phyloP scores from a whole-genome alignment of 2,329 filamentous ascomycete species.

The Myrmaecium sp. region DNA sequence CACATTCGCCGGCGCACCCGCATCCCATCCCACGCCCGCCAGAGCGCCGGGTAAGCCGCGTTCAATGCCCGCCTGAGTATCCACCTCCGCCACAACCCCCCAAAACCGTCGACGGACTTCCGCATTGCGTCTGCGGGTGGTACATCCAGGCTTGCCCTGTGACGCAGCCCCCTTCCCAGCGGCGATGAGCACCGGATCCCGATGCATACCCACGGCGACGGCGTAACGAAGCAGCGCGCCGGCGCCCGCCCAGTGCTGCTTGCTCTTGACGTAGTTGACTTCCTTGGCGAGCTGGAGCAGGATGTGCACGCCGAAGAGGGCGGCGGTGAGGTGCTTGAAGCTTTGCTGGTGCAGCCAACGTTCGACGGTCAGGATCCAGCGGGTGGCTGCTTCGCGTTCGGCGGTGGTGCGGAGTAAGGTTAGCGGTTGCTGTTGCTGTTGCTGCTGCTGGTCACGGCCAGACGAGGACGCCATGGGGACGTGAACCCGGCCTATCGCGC shows the following conservation, averaged over 20 bases:
- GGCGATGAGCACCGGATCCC: too few relatives aligned
- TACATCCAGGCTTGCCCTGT: too few relatives aligned
- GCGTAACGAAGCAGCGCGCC: constrained; percentile 35
- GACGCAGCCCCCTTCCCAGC: too few relatives aligned
- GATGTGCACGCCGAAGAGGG: constrained; percentile 33
- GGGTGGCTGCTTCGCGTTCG: constrained; percentile 20
- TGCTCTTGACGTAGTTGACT: constrained; percentile 33
- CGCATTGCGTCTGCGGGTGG: too few relatives aligned
- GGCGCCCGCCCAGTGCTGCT: constrained; percentile 35
- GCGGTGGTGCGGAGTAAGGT: too few relatives aligned
- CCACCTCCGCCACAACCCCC: too few relatives aligned
- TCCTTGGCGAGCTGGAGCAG: constrained; percentile 34
- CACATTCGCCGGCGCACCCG: too few relatives aligned
- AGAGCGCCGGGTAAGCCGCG: too few relatives aligned
- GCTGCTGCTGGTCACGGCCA: constrained; percentile 21
- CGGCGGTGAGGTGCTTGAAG: constrained; percentile 35
- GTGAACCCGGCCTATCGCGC: constrained; percentile 21
- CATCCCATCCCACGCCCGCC: too few relatives aligned
- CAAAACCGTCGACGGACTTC: too few relatives aligned
- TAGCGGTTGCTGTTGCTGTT: too few relatives aligned
- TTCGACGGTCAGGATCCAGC: constrained; percentile 23
- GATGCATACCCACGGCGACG: constrained; percentile 36
- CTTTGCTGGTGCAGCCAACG: constrained; percentile 27
- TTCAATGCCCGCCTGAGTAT: too few relatives aligned
- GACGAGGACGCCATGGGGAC: constrained; percentile 9